phyloP scores from a whole-genome alignment of 768 basidiomycete species.

The Kwoniella sp. region DNA sequence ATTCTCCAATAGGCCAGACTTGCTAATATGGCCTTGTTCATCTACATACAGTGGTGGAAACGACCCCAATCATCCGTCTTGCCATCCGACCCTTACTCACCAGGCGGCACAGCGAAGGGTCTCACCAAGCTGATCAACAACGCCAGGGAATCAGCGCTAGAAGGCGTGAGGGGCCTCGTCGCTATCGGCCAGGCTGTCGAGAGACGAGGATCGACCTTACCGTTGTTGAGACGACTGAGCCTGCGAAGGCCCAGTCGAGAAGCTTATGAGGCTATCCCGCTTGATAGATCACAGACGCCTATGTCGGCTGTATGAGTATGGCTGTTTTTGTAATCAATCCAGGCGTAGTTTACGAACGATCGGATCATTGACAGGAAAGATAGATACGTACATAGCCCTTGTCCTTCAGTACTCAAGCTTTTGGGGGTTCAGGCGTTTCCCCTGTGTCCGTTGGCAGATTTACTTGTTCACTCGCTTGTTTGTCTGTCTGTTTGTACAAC shows the following conservation, averaged over 20 bases:
- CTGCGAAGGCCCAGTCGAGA: constrained; percentile 18
- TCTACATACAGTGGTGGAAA: constrained; percentile 50
- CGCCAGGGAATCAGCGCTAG: constrained; percentile 60
- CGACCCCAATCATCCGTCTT: constrained; percentile 58
- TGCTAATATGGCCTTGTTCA: neutral
- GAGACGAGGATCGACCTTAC: constrained; percentile 57
- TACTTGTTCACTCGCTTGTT: neutral
- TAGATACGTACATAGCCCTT: no score
- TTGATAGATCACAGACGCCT: constrained; percentile 25
- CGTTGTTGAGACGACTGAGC: constrained; percentile 41
- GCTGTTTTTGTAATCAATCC: no score
- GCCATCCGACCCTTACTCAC: constrained; percentile 62
- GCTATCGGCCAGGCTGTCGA: constrained; percentile 53
- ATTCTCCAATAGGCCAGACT: neutral
- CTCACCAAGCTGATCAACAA: constrained; percentile 60
- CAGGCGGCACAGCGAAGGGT: constrained; percentile 59
- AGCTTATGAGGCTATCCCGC: constrained; percentile 47
- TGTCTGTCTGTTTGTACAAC: constrained; percentile 9
- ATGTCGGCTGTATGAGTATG: constrained; percentile 6
- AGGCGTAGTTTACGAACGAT: no score
- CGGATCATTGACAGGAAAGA: no score
- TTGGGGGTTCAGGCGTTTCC: no score
- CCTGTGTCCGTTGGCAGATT: no score
- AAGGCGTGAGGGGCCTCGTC: constrained; percentile 52
- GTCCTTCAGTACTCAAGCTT: no score